Base-by-base conservation (phyloP, 116 monocot species). In the Papilionanthe hybrid region DNA sequence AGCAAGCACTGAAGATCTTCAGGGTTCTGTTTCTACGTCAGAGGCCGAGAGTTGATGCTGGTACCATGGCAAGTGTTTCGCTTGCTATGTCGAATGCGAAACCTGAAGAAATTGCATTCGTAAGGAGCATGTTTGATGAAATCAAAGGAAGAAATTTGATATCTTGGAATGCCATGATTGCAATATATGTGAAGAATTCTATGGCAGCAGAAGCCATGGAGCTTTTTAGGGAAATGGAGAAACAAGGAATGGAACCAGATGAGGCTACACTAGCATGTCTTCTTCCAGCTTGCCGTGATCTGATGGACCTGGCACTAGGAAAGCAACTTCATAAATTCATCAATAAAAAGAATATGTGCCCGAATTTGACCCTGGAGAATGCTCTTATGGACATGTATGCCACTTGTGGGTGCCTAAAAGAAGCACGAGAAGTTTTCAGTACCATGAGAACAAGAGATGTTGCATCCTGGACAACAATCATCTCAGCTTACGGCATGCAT, bases 111-210 rank as follows among this genome's bases (percentile, higher is more conserved):
- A 78, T 96, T 3, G 13, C 7, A 55, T 81, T 93, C 27, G 55
- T 87, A 1, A 78, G 88, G 77, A 77, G 71, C 41, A 74, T 93
- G 82, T 96, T 96, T 47, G 89, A 96, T 81, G 85, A 84, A 56
- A 90, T 96, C 84, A 71, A 49, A 32, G 57, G 42, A 4, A 89
- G 81, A 72, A 85, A 75, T 20, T 80, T 90, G 79, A 85, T 96
- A 69, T 87, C 90, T 22, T 94, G 94, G 90, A 96, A 96, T 81
- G 94, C 90, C 7, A 96, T 96, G 94, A 92, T 96, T 71, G 87
- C 93, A 8, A 82, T 86, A 2, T 96, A 92, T 80, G 85, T 83
- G 5, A 86, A 86, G 47, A 92, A 92, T 77, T 83, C 78, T 0
- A 86, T 90, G 90, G 80, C 87, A 8, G 78, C 68, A 5, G 85